Evolutionary conservation across 1,284 basidiomycete species (phyloP), one percentile per base, ranked within the genome.

Genomic region (Ustilago vetiveriae): DNA sequence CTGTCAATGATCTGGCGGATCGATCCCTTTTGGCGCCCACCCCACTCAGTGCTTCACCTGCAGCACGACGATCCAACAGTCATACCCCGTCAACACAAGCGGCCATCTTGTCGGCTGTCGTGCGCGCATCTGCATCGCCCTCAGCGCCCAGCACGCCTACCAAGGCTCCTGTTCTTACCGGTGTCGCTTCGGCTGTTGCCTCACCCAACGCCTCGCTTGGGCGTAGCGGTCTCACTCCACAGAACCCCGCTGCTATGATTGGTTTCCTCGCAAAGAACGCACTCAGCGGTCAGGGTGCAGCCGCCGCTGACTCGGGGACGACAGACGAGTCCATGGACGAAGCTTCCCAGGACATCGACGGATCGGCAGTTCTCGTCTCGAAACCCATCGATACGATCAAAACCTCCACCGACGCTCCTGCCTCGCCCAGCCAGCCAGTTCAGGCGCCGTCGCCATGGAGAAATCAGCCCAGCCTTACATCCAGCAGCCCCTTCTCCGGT

Each of bases 401-500:
- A 23, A 27, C 17, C 22, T 24, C 30, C 7, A 24, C 4, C 29
- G 38, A 39, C 11, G 26, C n/a, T 4, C 13, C 46, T 23, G 38
- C 48, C 14, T 44, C 41, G n/a, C 30, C 53, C 1, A 33, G 37
- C 6, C 51, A 29, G 16, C 32, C 36, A 26, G 39, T 27, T 3
- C 39, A 44, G 32, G 35, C 54, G 2, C 46, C 57, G 2, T 58
- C 57, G 30, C 68, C 68, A 5, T 71, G 68, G 68, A 42, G 68
- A 3, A 71, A 71, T 29, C 58, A 55, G 22, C 63, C 63, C 5
- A 67, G 36, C 11, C 45, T 72, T 33, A 72, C 64, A 4, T 72
- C 69, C 10, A 67, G 58, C 40, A 67, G 64, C 41, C 69, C 69
- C 24, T 72, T 72, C 24, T 72, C 69, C 14, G 69, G 69, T 16